Percentiles rank a stretch among this genome's conserved stretches.
Conservation (phyloP, 1,139 yeast genomes). For the Debaryomycetaceae sp. region DNA sequence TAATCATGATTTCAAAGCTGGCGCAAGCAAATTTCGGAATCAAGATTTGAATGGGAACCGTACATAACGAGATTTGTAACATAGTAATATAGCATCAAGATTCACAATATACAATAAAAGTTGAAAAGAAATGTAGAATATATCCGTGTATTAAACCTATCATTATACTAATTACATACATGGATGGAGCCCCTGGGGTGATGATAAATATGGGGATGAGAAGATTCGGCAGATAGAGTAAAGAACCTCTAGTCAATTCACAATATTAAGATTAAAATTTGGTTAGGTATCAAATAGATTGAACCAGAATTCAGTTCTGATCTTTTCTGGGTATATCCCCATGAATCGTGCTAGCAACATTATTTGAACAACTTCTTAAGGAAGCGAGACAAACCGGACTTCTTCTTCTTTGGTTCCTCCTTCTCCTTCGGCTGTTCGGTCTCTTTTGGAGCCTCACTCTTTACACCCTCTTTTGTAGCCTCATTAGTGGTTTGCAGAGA, state of each 20-base stretch:
- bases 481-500: slow-evolving; percentile 1
- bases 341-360: background rate
- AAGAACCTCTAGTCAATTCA: background rate
- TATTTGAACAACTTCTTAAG: slow-evolving; percentile 39
- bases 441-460: background rate
- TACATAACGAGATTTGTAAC: background rate
- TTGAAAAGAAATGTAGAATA: background rate
- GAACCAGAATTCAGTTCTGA: too few relatives aligned
- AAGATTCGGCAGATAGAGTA: background rate
- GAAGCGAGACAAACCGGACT: slow-evolving; percentile 40
- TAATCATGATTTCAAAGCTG: slow-evolving; percentile 11
- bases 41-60: too few relatives aligned
- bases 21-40: too few relatives aligned
- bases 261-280: background rate
- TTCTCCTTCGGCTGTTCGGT: slow-evolving; percentile 2
- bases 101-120: background rate
- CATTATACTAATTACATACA: background rate
- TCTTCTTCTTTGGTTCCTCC: slow-evolving; percentile 22
- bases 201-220: background rate
- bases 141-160: background rate
- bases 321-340: too few relatives aligned
- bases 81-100: background rate
- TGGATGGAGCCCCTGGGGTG: background rate
- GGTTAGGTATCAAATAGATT: background rate
- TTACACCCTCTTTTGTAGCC: background rate